Base-by-base conservation (phyloP, 495 filamentous ascomycete genomes). In the Aspergillus sparsus region DNA sequence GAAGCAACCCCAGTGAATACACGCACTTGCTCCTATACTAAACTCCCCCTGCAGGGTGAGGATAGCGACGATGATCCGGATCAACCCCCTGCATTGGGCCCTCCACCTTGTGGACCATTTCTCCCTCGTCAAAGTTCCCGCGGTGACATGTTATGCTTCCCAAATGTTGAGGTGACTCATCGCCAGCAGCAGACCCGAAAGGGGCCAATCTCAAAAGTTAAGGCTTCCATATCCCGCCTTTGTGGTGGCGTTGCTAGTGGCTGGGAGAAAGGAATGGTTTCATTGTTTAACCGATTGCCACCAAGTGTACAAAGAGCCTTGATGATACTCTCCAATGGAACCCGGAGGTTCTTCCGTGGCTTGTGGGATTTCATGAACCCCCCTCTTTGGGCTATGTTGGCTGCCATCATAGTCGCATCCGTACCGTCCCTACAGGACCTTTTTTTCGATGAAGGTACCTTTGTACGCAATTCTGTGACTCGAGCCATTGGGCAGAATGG, bases 281-380 rank as follows among this genome's bases (percentile, higher is more conserved):
- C 69, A 6, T 33, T 74, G 15, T 77, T 82, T 62, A 65, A 68
- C 33, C 62, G 69, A 15, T 79, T 96, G 8, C 91, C 92, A 6
- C 56, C 55, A 5, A 74, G 83, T 5, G 31, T 88, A 1, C 88
- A 90, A 66, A 81, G 74, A 21, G 55, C 65, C 0, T 68, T 93
- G 5, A 69, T 74, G 6, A 73, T 66, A 15, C 58, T 79, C n/a
- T 70, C 73, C 37, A 69, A 63, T 33, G 74, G 74, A 32, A 35
- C 77, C 54, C 39, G 67, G n/a, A 79, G 78, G 11, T 88, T 93
- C 66, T 69, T 83, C 53, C 63, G 71, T 39, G 92, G 91, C 35
- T 61, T 89, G 8, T 92, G 89, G 89, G 88, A 89, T 37, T 94
- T 97, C 73, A 98, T 98, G 94, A 98, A 98, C 73, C 93, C 94